Conservation (phyloP, 257 asterid genomes). For the Gentiana straminea region DNA sequence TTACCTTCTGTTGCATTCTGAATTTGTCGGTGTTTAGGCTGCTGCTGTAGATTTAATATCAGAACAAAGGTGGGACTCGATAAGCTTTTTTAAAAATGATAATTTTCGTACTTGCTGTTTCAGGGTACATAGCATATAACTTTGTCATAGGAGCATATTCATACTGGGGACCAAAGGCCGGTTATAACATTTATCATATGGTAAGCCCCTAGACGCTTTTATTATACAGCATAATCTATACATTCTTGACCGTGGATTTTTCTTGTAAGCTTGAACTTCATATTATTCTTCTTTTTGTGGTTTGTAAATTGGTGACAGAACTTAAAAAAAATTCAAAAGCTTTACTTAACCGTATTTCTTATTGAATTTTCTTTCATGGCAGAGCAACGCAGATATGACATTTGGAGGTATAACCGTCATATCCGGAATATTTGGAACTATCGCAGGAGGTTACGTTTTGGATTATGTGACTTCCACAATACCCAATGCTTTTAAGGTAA, state of each 20-base stretch:
- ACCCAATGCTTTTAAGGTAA: constrained; percentile 86
- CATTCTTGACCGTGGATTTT: neutral
- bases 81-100: neutral
- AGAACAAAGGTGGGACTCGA: neutral
- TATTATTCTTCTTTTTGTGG: neutral
- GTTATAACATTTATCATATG: constrained; percentile 85
- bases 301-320: neutral
- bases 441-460: constrained; percentile 73
- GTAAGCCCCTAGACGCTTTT: constrained; percentile 27
- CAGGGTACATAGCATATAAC: constrained; percentile 93
- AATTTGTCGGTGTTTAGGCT: neutral
- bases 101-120: constrained; percentile 13
- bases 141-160: constrained; percentile 97
- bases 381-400: constrained; percentile 76
- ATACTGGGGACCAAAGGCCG: constrained; percentile 99
- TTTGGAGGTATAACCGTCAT: constrained; percentile 82
- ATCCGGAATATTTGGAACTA: constrained; percentile 86
- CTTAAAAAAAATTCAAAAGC: neutral
- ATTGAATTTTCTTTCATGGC: constrained; percentile 10
- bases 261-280: neutral
- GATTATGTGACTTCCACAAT: constrained; percentile 68
- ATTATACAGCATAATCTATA: neutral
- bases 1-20: constrained; percentile 11
- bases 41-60: neutral
- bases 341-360: neutral